These are phyloP conservation scores for Ichthyophthirius multifiliis DNA, from an alignment of 169 alveolate species.

Conservation along the genomic window DNA sequence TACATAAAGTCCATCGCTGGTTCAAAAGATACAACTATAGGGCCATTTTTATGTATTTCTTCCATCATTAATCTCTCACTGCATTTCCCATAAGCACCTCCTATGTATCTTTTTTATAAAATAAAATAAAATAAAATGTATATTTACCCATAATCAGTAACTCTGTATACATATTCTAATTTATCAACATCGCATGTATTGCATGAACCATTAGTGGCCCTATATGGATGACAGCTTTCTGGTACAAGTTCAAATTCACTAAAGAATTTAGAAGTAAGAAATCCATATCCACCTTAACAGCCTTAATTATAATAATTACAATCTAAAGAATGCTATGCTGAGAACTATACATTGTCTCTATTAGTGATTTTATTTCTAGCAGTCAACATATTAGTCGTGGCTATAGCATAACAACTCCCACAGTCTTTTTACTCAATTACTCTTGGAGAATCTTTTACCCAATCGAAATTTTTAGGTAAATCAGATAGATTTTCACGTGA, in stretches of 20 bases:
- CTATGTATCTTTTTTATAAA: conserved; percentile 36
- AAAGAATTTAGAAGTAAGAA: conserved; percentile 46
- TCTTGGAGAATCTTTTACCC: background rate
- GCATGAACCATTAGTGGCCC: conserved; percentile 4
- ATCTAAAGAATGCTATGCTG: conserved; percentile 40
- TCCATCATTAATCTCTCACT: conserved; percentile 41
- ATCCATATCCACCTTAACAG: conserved; percentile 63
- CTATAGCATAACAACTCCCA: conserved; percentile 60
- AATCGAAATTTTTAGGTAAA: background rate
- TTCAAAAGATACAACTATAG: conserved; percentile 49
- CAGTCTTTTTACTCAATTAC: conserved; percentile 32
- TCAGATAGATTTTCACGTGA: background rate
- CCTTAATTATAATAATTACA: conserved; percentile 64
- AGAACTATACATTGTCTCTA: background rate
- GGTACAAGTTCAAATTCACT: conserved; percentile 10
- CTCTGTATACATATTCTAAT: background rate
- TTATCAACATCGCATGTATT: background rate
- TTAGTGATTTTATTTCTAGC: conserved; percentile 35
- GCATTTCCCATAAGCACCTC: conserved; percentile 52
- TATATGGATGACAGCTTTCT: conserved; percentile 31
- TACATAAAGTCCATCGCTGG: conserved; percentile 55
- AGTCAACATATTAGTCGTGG: conserved; percentile 57
- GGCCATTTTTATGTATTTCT: conserved; percentile 59
- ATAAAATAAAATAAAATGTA: background rate
- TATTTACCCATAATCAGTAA: conserved; percentile 7